Conservation (phyloP, 2,329 filamentous ascomycete species). For the Alternaria novae-zelandiae region DNA sequence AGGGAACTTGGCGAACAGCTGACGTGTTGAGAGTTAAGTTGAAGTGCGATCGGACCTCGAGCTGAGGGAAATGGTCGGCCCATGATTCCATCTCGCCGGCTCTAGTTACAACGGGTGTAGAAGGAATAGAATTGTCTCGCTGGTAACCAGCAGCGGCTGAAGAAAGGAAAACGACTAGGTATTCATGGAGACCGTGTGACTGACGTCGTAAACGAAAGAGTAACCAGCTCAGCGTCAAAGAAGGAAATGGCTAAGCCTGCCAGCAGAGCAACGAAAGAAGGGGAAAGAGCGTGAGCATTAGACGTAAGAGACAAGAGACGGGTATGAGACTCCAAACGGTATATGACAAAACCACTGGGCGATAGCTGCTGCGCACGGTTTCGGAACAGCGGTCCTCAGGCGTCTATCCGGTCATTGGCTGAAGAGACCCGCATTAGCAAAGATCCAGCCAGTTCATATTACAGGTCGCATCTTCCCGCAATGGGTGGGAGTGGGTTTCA, state of each 20-base stretch:
- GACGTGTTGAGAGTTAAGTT: constrained; percentile 47
- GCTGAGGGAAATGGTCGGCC: constrained; percentile 36
- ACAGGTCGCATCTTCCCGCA: constrained; percentile 33
- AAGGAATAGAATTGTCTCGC: constrained; percentile 42
- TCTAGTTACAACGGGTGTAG: constrained; percentile 34
- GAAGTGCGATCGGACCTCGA: constrained; percentile 47
- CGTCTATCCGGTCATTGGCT: constrained; percentile 43
- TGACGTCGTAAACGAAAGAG: constrained; percentile 42
- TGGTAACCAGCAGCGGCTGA: constrained; percentile 51
- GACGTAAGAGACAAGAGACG: constrained; percentile 43
- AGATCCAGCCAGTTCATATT: constrained; percentile 30
- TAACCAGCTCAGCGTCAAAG: constrained; percentile 46
- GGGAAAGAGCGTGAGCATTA: constrained; percentile 47
- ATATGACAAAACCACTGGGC: constrained; percentile 46
- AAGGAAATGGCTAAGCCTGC: constrained; percentile 47
- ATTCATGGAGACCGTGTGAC: constrained; percentile 47
- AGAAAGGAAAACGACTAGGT: constrained; percentile 40
- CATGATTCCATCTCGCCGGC: constrained; percentile 49
- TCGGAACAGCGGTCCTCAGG: constrained; percentile 49
- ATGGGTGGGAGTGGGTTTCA: constrained; percentile 46
- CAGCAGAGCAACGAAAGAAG: constrained; percentile 47
- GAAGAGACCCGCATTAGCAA: constrained; percentile 37
- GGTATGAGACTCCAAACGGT: constrained; percentile 49
- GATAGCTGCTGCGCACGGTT: constrained; percentile 44
- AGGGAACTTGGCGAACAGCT: constrained; percentile 34